A percentile compares a stretch with the other conserved stretches of the same genome.
These are phyloP conservation scores for Chlamydomonas sp. DNA, from an alignment of 139 green algal species.

Conservation along the genomic window DNA sequence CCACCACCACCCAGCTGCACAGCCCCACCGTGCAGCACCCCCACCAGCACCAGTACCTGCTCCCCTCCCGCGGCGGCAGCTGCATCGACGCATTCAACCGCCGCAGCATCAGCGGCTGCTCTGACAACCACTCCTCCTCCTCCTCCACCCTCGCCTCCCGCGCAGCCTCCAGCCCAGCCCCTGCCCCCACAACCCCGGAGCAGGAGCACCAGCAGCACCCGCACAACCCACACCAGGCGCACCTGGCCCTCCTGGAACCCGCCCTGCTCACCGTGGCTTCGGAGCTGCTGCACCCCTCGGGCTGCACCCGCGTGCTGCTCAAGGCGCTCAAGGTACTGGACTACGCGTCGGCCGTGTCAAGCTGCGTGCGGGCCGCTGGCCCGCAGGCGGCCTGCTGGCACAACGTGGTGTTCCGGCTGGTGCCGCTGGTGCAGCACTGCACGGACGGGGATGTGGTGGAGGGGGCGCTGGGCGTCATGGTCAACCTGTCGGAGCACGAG, in stretches of 20 bases:
- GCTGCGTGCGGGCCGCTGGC: too few species aligned
- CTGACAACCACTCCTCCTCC: background rate
- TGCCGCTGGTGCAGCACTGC: constrained; percentile 41
- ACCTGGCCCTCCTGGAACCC: constrained; percentile 32
- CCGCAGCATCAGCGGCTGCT: too few species aligned
- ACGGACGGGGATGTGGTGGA: constrained; percentile 19
- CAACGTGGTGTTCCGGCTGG: constrained; percentile 34
- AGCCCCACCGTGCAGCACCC: too few species aligned
- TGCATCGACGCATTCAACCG: too few species aligned
- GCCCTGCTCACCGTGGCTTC: constrained; percentile 29
- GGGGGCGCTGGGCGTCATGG: constrained; percentile 16
- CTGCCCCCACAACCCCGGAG: background rate
- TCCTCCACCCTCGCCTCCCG: background rate
- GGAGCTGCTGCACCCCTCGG: constrained; percentile 20
- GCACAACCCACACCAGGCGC: background rate
- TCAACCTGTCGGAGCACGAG: constrained; percentile 25
- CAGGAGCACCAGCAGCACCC: background rate
- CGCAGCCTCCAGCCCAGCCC: background rate
- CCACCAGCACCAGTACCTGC: too few species aligned
- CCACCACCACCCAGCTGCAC: background rate
- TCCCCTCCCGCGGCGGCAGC: too few species aligned
- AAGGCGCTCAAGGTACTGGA: constrained; percentile 30
- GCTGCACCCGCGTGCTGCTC: constrained; percentile 7
- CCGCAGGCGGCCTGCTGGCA: constrained; percentile 18
- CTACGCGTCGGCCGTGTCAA: background rate